A percentile compares a stretch with the other conserved stretches of the same genome.
phyloP scores from a whole-genome alignment of 2,329 filamentous ascomycete genomes.

The Alternaria panax region DNA sequence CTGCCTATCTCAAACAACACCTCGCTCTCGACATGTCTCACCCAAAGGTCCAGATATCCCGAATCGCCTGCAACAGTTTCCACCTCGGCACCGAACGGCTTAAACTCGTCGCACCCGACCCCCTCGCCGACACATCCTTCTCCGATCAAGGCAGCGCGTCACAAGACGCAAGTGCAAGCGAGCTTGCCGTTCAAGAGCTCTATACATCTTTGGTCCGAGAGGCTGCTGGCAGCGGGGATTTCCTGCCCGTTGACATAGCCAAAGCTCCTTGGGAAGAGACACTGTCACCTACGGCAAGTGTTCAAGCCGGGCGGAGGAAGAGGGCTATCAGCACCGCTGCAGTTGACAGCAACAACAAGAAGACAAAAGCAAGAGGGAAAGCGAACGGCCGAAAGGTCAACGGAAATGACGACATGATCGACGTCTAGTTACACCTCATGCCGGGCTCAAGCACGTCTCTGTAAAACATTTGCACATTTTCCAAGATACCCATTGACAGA shows the following conservation, averaged over 20 bases:
- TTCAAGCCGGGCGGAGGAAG: slow-evolving; percentile 29
- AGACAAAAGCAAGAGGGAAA: slow-evolving; percentile 32
- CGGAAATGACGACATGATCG: background rate
- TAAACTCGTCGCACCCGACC: slow-evolving; percentile 47
- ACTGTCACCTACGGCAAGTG: slow-evolving; percentile 34
- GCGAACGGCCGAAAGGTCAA: slow-evolving; percentile 18
- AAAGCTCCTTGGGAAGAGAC: slow-evolving; percentile 26
- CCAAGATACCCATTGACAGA: background rate
- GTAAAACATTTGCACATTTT: background rate
- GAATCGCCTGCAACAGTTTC: slow-evolving; percentile 54
- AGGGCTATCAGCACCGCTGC: slow-evolving; percentile 37
- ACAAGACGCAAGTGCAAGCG: slow-evolving; percentile 39
- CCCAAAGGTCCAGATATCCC: slow-evolving; percentile 50
- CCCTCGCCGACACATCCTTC: slow-evolving; percentile 32
- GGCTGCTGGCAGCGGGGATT: slow-evolving; percentile 44
- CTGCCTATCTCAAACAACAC: slow-evolving; percentile 50
- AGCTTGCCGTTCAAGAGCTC: slow-evolving; percentile 44
- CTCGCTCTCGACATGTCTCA: slow-evolving; percentile 53
- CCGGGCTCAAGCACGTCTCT: background rate
- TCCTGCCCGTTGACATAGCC: slow-evolving; percentile 31
- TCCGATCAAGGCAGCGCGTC: slow-evolving; percentile 30
- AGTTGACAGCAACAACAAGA: slow-evolving; percentile 32
- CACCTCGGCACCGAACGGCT: slow-evolving; percentile 50
- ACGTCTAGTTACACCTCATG: background rate
- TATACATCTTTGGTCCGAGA: slow-evolving; percentile 41